Percentiles rank a stretch among this genome's conserved stretches.
Conservation (phyloP, 2,329 filamentous ascomycete species). For the Neoascochyta sp. region DNA sequence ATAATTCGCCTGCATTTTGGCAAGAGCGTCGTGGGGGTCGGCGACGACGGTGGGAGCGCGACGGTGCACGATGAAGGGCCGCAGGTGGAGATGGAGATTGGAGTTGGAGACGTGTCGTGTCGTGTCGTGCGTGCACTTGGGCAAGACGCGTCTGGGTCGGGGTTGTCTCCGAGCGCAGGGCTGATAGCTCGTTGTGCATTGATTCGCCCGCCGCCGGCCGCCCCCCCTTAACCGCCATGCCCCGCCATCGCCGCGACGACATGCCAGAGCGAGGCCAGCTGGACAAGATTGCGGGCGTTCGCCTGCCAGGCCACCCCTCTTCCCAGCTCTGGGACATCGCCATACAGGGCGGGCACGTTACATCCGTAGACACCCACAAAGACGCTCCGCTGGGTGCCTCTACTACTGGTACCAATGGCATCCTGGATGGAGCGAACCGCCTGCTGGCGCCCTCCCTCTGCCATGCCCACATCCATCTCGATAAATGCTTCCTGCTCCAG, state of each 20-base stretch:
- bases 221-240: no score
- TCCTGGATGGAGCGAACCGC: conserved; percentile 41
- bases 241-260: no score
- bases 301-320: conserved; percentile 29
- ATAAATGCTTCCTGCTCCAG: conserved; percentile 61
- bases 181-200: no score
- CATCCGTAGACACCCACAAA: conserved; percentile 32
- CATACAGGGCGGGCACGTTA: conserved; percentile 33
- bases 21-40: conserved; percentile 17
- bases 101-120: conserved; percentile 4
- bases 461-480: conserved; percentile 70
- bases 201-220: no score
- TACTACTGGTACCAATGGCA: conserved; percentile 12
- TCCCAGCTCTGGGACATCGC: conserved; percentile 38
- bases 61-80: conserved; percentile 9
- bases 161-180: no score
- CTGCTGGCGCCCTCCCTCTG: conserved; percentile 58
- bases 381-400: conserved; percentile 1
- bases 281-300: conserved; percentile 32
- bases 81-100: conserved; percentile 8
- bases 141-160: no score
- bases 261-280: no score
- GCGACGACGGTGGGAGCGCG: conserved; percentile 29
- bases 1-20: conserved; percentile 15
- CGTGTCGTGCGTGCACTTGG: no score